Conservation (phyloP, 2,329 filamentous ascomycete genomes). For the Albophoma yamanashiensis region DNA sequence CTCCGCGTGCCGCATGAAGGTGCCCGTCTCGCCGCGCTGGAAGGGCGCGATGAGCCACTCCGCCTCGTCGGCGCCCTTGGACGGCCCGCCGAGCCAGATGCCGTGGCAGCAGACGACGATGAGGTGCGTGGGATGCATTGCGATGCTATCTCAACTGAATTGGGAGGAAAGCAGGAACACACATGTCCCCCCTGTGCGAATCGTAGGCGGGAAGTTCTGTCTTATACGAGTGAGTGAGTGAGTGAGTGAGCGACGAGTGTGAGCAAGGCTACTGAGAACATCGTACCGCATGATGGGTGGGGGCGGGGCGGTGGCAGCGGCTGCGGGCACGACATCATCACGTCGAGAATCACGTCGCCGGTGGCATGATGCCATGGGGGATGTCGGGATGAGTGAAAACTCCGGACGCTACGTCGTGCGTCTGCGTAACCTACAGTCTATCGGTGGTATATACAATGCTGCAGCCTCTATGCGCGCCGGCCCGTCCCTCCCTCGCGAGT, state of each 20-base stretch:
- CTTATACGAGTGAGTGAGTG: neutral
- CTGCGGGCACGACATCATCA: neutral
- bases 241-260: neutral
- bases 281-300: neutral
- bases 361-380: neutral
- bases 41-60: constrained; percentile 71
- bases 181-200: neutral
- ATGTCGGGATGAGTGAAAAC: neutral
- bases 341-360: neutral
- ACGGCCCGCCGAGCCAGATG: constrained; percentile 56
- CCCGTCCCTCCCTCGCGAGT: neutral
- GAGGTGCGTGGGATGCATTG: constrained; percentile 32
- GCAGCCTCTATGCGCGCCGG: neutral
- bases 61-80: constrained; percentile 38
- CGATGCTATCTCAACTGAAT: neutral
- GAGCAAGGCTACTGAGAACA: neutral
- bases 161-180: neutral
- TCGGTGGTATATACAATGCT: neutral
- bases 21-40: constrained; percentile 66
- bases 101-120: constrained; percentile 79
- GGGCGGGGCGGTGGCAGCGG: neutral
- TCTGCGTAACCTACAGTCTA: neutral
- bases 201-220: neutral
- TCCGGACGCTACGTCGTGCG: neutral
- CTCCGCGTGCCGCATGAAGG: constrained; percentile 67